phyloP scores from a whole-genome alignment of 441 rosid species.

The Theobroma grandiflorum region DNA sequence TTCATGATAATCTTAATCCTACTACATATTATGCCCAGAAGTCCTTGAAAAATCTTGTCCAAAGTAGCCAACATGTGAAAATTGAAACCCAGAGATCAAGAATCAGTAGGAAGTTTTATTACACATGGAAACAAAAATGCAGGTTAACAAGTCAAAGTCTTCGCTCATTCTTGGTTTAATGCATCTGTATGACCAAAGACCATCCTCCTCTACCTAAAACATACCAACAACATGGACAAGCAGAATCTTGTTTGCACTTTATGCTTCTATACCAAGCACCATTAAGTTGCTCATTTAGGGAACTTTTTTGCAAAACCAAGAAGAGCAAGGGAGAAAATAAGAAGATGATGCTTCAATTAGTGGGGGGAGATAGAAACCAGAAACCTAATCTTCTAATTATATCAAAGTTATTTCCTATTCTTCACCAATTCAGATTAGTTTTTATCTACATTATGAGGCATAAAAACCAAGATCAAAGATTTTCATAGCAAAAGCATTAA shows the following conservation, averaged over 20 bases:
- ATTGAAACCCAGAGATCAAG: background rate
- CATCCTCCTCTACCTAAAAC: background rate
- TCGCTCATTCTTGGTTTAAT: background rate
- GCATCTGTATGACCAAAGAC: background rate
- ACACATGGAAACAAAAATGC: background rate
- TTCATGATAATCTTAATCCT: background rate
- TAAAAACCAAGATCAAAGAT: background rate
- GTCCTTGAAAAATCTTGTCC: background rate
- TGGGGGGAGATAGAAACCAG: background rate
- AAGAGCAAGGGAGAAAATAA: background rate
- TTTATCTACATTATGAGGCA: background rate
- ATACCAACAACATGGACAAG: background rate
- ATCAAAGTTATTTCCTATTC: background rate
- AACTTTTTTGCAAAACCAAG: background rate
- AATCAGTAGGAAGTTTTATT: background rate
- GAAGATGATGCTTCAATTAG: background rate
- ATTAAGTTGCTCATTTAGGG: constrained; percentile 1
- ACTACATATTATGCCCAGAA: no score
- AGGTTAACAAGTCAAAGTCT: background rate
- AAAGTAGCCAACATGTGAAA: background rate
- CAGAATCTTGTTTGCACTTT: background rate
- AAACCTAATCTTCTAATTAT: background rate
- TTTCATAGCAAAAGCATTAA: background rate
- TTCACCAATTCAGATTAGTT: background rate
- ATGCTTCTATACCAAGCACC: background rate